Percentiles rank a stretch among this genome's conserved stretches.
Evolutionary conservation across 306 rosid species (phyloP).

Genomic region (Hylodesmum podocarpum): DNA sequence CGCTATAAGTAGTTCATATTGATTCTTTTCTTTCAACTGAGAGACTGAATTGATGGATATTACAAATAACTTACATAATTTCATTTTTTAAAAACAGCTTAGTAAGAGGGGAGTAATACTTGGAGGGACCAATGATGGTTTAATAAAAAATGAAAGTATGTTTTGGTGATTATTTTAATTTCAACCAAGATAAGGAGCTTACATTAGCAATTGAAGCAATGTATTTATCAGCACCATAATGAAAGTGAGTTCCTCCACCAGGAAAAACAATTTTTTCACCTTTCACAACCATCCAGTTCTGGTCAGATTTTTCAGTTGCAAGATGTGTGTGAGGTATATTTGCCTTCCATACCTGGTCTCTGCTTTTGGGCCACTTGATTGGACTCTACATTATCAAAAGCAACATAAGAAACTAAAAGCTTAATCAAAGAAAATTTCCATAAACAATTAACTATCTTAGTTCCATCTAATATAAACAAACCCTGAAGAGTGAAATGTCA

Average conservation of each 20-base stretch:
- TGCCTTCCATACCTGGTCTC: slow-evolving; percentile 87
- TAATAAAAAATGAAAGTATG: too few relatives aligned
- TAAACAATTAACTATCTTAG: background rate
- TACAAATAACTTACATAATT: too few relatives aligned
- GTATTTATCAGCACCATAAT: slow-evolving; percentile 78
- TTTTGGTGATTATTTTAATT: too few relatives aligned
- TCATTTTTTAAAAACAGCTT: too few relatives aligned
- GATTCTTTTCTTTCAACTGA: too few relatives aligned
- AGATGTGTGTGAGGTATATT: slow-evolving; percentile 87
- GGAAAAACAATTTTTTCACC: slow-evolving; percentile 72
- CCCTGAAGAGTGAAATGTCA: slow-evolving; percentile 5
- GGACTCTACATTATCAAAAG: slow-evolving; percentile 50
- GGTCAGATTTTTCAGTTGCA: slow-evolving; percentile 80
- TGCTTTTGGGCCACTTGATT: slow-evolving; percentile 79
- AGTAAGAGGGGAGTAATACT: too few relatives aligned
- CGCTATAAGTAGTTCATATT: too few relatives aligned
- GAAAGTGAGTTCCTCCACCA: slow-evolving; percentile 90
- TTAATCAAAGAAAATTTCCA: slow-evolving; percentile 6
- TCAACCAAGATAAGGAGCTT: slow-evolving; percentile 28
- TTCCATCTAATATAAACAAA: background rate
- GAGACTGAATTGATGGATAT: too few relatives aligned
- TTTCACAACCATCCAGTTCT: slow-evolving; percentile 74
- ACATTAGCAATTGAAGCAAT: slow-evolving; percentile 79
- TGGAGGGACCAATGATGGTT: too few relatives aligned
- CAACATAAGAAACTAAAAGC: slow-evolving; percentile 14